Conservation (phyloP, 1,284 basidiomycete species). For the Ganoderma sinense region DNA sequence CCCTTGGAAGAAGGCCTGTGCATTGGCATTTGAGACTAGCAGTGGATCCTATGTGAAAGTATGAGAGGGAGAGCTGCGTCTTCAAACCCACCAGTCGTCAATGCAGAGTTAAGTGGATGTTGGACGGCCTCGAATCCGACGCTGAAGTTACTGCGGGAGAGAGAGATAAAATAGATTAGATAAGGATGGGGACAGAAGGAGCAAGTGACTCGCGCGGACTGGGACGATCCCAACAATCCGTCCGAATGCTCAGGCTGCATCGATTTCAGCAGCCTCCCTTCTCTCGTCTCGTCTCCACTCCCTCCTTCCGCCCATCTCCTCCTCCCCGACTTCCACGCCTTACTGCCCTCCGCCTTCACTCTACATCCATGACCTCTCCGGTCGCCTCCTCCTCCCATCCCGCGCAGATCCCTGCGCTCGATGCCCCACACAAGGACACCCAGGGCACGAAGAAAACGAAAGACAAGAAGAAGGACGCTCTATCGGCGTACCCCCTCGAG, state of each 20-base stretch:
- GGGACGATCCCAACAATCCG: constrained; percentile 5
- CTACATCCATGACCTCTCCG: constrained; percentile 41
- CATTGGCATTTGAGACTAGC: too few relatives aligned
- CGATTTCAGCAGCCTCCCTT: constrained; percentile 27
- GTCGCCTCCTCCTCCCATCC: constrained; percentile 48
- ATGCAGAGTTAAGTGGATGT: too few relatives aligned
- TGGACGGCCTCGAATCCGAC: too few relatives aligned
- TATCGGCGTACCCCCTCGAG: constrained; percentile 66
- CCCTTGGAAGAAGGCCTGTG: too few relatives aligned
- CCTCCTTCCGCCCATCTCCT: constrained; percentile 2
- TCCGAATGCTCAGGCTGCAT: constrained; percentile 30
- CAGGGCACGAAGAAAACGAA: constrained; percentile 45
- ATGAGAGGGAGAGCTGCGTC: too few relatives aligned
- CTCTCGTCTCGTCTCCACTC: constrained; percentile 23
- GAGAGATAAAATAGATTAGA: constrained; percentile 2
- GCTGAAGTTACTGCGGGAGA: too few relatives aligned
- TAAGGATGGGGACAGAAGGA: constrained; percentile 6
- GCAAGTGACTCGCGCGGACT: constrained; percentile 30
- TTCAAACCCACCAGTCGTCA: too few relatives aligned
- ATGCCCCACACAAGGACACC: constrained; percentile 41
- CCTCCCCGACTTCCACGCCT: constrained; percentile 9
- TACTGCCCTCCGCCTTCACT: constrained; percentile 17
- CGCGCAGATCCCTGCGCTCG: constrained; percentile 43
- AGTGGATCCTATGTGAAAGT: too few relatives aligned
- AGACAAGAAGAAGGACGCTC: constrained; percentile 51